These are phyloP conservation scores for Datura wrightii DNA, from an alignment of 257 asterid species.

Conservation along the genomic window DNA sequence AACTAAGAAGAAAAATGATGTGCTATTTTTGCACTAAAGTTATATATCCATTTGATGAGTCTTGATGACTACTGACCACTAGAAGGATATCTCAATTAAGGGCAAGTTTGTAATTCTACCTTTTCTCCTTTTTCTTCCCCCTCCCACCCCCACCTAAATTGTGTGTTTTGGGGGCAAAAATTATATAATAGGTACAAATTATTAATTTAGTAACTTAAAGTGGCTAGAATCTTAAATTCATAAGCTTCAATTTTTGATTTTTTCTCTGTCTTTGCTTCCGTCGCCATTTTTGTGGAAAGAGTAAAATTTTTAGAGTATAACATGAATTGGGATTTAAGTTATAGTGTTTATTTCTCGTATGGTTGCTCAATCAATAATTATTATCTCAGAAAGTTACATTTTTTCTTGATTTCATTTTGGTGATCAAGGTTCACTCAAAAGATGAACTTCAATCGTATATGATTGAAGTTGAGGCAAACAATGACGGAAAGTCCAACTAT, in stretches of 20 bases:
- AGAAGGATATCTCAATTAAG: slow-evolving; percentile 30
- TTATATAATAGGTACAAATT: too few relatives aligned
- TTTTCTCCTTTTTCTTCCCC: background rate
- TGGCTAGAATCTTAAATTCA: too few relatives aligned
- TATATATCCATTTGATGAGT: slow-evolving; percentile 29
- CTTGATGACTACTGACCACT: slow-evolving; percentile 20
- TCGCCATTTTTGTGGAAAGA: too few relatives aligned
- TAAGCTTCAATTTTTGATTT: background rate
- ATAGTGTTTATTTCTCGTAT: too few relatives aligned
- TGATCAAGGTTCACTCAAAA: too few relatives aligned
- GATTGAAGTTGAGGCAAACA: too few relatives aligned
- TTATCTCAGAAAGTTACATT: background rate
- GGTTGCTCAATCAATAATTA: too few relatives aligned
- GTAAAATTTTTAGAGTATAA: background rate
- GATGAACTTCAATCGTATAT: too few relatives aligned
- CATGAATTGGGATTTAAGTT: background rate
- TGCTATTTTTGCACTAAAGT: background rate
- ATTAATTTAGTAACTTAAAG: too few relatives aligned
- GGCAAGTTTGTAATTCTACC: background rate
- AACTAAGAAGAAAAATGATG: background rate
- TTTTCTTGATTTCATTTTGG: background rate
- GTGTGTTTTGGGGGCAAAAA: too few relatives aligned
- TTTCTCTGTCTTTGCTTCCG: too few relatives aligned
- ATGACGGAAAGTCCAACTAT: background rate
- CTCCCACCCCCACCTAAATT: too few relatives aligned